Evolutionary conservation across 2,329 filamentous ascomycete genomes (phyloP).

Genomic region (Fusarium sp.): DNA sequence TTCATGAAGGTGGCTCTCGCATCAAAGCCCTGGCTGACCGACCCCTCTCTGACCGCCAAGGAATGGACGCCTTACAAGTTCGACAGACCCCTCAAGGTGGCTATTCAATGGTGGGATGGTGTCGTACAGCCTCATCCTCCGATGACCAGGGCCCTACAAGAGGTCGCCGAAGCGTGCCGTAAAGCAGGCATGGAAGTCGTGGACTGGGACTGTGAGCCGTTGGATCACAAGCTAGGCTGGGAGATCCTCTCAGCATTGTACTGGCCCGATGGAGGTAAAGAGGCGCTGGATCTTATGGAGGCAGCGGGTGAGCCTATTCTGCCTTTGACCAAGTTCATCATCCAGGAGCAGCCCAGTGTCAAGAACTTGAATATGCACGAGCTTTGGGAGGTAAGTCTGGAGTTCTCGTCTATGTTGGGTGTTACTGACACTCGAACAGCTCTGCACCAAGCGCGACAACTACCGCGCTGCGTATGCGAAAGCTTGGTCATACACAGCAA

Average conservation of each 20-base stretch:
- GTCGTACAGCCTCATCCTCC: constrained; percentile 72
- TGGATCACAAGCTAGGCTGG: constrained; percentile 64
- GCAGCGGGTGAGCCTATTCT: constrained; percentile 69
- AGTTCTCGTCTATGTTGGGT: rapidly evolving
- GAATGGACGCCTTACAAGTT: constrained; percentile 55
- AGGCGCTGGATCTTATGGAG: constrained; percentile 64
- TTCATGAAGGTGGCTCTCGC: constrained; percentile 53
- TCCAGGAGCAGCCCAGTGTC: constrained; percentile 64
- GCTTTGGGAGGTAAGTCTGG: constrained; percentile 55
- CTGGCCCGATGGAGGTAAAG: constrained; percentile 71
- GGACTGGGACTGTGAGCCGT: constrained; percentile 64
- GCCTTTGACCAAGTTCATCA: constrained; percentile 71
- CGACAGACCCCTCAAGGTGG: constrained; percentile 68
- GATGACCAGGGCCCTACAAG: constrained; percentile 67
- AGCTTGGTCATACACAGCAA: constrained; percentile 56
- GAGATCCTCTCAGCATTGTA: constrained; percentile 63
- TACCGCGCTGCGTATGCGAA: constrained; percentile 56
- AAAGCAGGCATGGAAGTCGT: constrained; percentile 66
- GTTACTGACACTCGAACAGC: constrained; percentile 22
- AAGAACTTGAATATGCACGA: constrained; percentile 56
- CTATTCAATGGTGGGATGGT: constrained; percentile 70
- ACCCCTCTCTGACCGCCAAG: constrained; percentile 52
- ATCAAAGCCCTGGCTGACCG: constrained; percentile 53
- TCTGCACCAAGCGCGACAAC: constrained; percentile 56
- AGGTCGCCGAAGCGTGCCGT: constrained; percentile 64